phyloP scores from a whole-genome alignment of 139 green algal species.

The Micractinium sp. region DNA sequence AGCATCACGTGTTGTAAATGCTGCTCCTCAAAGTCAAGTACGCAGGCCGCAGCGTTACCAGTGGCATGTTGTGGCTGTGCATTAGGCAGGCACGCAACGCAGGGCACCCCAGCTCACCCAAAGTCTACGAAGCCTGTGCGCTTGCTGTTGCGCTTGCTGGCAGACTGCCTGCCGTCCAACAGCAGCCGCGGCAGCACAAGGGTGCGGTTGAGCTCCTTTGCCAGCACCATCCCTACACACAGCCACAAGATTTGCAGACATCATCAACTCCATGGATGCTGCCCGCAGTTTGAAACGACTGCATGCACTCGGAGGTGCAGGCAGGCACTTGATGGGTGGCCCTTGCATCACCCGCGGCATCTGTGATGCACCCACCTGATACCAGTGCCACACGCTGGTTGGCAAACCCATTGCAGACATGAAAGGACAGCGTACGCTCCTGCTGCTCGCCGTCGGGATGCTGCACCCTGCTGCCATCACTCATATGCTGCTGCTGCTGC shows the following conservation, averaged over 20 bases:
- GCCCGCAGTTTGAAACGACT: neutral
- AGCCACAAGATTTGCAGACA: neutral
- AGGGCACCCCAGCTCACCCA: neutral
- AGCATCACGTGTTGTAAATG: too few relatives aligned
- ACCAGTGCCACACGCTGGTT: conserved; percentile 54
- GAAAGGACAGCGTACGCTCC: conserved; percentile 13
- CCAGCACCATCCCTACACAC: conserved; percentile 38
- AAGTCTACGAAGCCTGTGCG: neutral
- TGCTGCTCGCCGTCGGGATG: neutral
- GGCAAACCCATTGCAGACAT: conserved; percentile 58
- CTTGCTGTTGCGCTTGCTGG: neutral
- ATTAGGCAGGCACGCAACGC: neutral
- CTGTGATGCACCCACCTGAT: conserved; percentile 28
- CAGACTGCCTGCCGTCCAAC: conserved; percentile 34
- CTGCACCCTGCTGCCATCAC: neutral
- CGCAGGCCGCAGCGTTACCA: neutral
- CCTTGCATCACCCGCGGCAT: too few relatives aligned
- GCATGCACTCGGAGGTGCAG: too few relatives aligned
- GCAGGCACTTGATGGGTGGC: too few relatives aligned
- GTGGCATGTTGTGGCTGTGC: neutral
- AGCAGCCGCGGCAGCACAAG: conserved; percentile 48
- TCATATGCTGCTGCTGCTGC: neutral
- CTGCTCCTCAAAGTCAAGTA: neutral
- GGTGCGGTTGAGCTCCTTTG: conserved; percentile 13
- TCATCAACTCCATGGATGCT: too few relatives aligned